These are phyloP conservation scores for Alternaria consortialis DNA, from an alignment of 2,329 filamentous ascomycete species.

Conservation along the genomic window DNA sequence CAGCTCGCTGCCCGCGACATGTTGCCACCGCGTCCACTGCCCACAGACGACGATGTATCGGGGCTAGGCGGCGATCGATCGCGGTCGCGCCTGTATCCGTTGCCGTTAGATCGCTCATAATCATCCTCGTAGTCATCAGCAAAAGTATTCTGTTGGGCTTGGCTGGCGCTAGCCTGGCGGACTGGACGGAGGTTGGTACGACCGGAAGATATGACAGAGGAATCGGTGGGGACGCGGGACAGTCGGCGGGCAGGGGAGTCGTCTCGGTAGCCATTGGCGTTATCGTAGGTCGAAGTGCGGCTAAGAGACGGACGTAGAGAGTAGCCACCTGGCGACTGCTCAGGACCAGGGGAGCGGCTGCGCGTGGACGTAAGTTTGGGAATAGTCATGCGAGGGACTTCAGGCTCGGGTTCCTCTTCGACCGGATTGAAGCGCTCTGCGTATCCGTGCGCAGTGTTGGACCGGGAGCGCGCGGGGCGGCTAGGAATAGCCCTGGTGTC, in stretches of 20 bases:
- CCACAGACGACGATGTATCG: conserved; percentile 51
- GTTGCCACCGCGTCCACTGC: conserved; percentile 56
- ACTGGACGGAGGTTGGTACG: conserved; percentile 58
- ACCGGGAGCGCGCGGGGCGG: conserved; percentile 64
- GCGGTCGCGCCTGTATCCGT: conserved; percentile 50
- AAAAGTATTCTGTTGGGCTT: conserved; percentile 39
- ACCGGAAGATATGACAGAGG: conserved; percentile 58
- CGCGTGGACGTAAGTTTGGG: conserved; percentile 51
- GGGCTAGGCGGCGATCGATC: conserved; percentile 64
- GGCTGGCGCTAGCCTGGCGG: conserved; percentile 41
- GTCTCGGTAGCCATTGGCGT: conserved; percentile 62
- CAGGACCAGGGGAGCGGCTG: conserved; percentile 53
- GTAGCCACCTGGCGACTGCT: conserved; percentile 41
- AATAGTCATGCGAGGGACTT: conserved; percentile 60
- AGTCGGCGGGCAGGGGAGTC: conserved; percentile 60
- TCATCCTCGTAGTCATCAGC: conserved; percentile 51
- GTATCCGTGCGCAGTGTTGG: conserved; percentile 71
- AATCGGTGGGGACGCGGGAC: conserved; percentile 65
- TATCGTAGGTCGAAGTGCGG: conserved; percentile 68
- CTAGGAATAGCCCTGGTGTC: conserved; percentile 39
- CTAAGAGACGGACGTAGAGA: conserved; percentile 58
- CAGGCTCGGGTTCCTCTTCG: conserved; percentile 64
- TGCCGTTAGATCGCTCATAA: conserved; percentile 35
- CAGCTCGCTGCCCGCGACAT: conserved; percentile 63
- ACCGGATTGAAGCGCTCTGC: conserved; percentile 66